Conservation (phyloP, 2,329 filamentous ascomycete species). For the Lachnellula suecica region DNA sequence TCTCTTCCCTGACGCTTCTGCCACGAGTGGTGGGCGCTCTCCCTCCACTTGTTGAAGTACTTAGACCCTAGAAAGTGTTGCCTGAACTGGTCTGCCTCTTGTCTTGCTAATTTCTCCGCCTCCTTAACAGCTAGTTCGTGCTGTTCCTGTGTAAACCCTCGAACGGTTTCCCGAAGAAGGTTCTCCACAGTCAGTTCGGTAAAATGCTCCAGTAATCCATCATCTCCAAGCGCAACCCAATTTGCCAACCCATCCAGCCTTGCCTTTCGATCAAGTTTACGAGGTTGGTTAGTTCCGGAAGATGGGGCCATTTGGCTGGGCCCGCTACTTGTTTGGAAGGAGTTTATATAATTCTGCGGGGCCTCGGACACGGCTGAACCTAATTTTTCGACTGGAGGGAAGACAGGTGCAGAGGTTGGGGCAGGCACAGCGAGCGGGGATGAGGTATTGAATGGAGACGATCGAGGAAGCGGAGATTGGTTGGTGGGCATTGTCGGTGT, state of each 20-base stretch:
- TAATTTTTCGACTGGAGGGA: not conserved
- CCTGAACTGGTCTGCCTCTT: slow-evolving; percentile 27
- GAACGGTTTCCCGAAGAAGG: slow-evolving; percentile 19
- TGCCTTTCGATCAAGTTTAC: not conserved
- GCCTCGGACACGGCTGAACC: not conserved
- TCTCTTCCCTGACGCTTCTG: slow-evolving; percentile 30
- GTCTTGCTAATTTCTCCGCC: slow-evolving; percentile 20
- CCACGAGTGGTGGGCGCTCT: slow-evolving; percentile 22
- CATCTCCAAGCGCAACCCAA: slow-evolving; percentile 29
- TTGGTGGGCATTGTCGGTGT: not conserved
- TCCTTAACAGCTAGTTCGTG: slow-evolving; percentile 14
- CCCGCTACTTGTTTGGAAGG: not conserved
- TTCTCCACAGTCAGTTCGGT: slow-evolving; percentile 22
- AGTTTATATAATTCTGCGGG: not conserved
- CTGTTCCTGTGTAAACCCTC: slow-evolving; percentile 21
- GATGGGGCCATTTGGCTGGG: not conserved
- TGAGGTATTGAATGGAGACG: not conserved
- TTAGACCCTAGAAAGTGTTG: slow-evolving; percentile 27
- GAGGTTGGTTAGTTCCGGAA: not conserved
- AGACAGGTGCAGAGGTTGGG: not conserved
- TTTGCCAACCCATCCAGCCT: slow-evolving; percentile 19
- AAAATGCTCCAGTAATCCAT: slow-evolving; percentile 35
- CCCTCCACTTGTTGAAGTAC: slow-evolving; percentile 30
- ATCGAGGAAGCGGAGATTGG: not conserved
- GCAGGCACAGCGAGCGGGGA: not conserved